Evolutionary conservation across 1,284 basidiomycete genomes (phyloP).

Genomic region (Rhodofomes roseus): DNA sequence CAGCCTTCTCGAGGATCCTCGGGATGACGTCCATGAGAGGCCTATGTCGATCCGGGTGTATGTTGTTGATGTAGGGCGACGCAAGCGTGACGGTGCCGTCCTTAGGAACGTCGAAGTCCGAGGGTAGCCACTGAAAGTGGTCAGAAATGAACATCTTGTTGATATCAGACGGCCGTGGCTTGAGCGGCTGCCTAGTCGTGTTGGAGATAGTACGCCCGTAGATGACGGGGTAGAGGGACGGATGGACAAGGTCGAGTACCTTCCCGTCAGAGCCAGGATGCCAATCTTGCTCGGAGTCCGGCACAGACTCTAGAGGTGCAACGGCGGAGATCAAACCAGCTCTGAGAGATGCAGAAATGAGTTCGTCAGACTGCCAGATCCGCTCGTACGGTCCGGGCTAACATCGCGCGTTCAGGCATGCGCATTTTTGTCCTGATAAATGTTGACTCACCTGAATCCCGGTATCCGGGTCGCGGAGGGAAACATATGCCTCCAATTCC

Average conservation of each 20-base stretch:
- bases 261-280: slow-evolving; percentile 12
- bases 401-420: too few relatives aligned
- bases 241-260: slow-evolving; percentile 1
- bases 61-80: not conserved
- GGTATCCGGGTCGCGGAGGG: too few relatives aligned
- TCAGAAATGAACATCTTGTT: not conserved
- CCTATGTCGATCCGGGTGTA: not conserved
- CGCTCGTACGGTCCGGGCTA: too few relatives aligned
- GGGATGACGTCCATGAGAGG: not conserved
- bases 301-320: slow-evolving; percentile 5
- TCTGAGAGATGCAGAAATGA: not conserved
- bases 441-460: too few relatives aligned
- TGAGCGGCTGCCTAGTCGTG: too few relatives aligned
- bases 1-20: too few relatives aligned
- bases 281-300: slow-evolving; percentile 11
- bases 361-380: not conserved
- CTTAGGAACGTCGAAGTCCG: slow-evolving; percentile 6
- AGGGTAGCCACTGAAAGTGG: not conserved
- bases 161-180: too few relatives aligned
- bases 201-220: too few relatives aligned
- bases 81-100: not conserved
- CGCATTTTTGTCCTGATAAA: too few relatives aligned
- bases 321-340: not conserved
- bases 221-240: too few relatives aligned
- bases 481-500: too few relatives aligned